Evolutionary conservation across 768 basidiomycete genomes (phyloP).

Genomic region (Amanita muscaria): DNA sequence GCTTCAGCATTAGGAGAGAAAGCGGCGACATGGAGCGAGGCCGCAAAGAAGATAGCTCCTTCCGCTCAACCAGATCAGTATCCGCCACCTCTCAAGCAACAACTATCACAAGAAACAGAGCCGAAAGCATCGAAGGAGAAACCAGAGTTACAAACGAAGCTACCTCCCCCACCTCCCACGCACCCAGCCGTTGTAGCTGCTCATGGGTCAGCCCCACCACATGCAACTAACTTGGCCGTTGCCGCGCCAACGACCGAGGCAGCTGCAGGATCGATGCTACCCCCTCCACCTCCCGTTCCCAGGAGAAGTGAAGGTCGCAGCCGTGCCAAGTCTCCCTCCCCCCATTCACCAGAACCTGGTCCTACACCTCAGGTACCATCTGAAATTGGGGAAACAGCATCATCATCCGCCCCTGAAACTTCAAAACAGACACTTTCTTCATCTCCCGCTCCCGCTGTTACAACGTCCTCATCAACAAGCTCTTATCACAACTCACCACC

Average conservation of each 20-base stretch:
- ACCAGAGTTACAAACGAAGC: conserved; percentile 15
- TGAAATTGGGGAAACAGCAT: background rate
- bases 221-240: background rate
- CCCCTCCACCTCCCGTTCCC: conserved; percentile 41
- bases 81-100: conserved; percentile 2
- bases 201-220: conserved; percentile 12
- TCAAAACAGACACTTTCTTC: too few species aligned
- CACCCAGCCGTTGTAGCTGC: conserved; percentile 19
- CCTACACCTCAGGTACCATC: background rate
- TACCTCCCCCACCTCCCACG: conserved; percentile 25
- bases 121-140: background rate
- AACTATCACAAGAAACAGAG: conserved; percentile 4
- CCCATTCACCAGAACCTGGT: background rate
- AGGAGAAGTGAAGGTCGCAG: conserved; percentile 35
- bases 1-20: conserved; percentile 52
- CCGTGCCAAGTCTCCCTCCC: conserved; percentile 9
- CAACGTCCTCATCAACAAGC: background rate
- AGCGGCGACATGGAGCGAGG: conserved; percentile 47
- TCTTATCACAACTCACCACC: background rate
- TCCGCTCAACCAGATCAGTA: conserved; percentile 11
- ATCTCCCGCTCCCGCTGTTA: background rate
- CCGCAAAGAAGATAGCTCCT: conserved; percentile 9
- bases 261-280: background rate
- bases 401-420: background rate
- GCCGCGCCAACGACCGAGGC: too few species aligned